phyloP scores from a whole-genome alignment of 1,284 basidiomycete genomes.

The Phellopilus nigrolimitatus region DNA sequence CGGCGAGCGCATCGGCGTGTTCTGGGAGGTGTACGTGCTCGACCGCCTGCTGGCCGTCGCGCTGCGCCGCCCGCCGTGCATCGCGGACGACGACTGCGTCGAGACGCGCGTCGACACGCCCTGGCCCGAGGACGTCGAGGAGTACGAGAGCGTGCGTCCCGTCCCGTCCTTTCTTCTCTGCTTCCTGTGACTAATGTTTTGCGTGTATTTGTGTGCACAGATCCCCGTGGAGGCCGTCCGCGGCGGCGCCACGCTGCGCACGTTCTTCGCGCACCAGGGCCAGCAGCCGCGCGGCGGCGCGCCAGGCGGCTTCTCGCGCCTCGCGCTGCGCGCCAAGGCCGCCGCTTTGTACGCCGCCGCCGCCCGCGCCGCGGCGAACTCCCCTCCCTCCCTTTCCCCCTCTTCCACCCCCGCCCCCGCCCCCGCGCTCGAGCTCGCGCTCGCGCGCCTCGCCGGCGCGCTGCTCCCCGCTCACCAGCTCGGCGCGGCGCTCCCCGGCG shows the following conservation, averaged over 20 bases:
- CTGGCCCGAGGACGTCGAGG: slow-evolving; percentile 37
- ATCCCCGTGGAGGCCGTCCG: slow-evolving; percentile 48
- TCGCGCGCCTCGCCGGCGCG: slow-evolving; percentile 55
- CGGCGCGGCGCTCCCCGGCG: slow-evolving; percentile 46
- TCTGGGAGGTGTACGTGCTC: slow-evolving; percentile 41
- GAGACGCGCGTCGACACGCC: slow-evolving; percentile 36
- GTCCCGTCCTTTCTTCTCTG: slow-evolving; percentile 13
- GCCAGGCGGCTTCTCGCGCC: slow-evolving; percentile 51
- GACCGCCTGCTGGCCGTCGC: slow-evolving; percentile 40
- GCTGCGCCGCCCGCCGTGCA: slow-evolving; percentile 34
- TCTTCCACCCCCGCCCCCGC: slow-evolving; percentile 17
- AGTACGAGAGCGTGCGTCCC: slow-evolving; percentile 31
- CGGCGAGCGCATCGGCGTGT: slow-evolving; percentile 38
- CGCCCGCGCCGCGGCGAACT: slow-evolving; percentile 47
- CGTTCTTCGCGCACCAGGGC: slow-evolving; percentile 52
- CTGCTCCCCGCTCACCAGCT: slow-evolving; percentile 62
- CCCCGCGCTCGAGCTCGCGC: slow-evolving; percentile 51
- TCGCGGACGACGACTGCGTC: slow-evolving; percentile 36
- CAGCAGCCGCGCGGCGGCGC: slow-evolving; percentile 38
- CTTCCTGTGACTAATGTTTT: neutral
- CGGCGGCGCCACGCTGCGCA: slow-evolving; percentile 52
- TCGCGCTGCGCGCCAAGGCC: slow-evolving; percentile 65
- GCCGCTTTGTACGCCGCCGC: slow-evolving; percentile 69
- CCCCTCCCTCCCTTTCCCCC: slow-evolving; percentile 18
- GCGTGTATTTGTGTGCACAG: slow-evolving; percentile 39